Evolutionary conservation across 306 rosid species (phyloP).

Genomic region (Herpetospermum pedunculosum): DNA sequence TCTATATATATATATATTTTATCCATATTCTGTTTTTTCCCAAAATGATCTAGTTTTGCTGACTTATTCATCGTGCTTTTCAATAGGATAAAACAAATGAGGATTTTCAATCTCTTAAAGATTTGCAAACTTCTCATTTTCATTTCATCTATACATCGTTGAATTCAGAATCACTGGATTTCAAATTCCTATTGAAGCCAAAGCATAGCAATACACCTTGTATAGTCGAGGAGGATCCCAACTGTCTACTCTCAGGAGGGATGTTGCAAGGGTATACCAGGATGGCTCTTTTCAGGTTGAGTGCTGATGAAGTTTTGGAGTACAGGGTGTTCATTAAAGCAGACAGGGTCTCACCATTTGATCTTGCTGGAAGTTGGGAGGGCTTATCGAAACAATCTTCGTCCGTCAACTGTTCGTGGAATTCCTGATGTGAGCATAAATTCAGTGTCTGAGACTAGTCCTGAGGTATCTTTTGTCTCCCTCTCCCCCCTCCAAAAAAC

Average conservation of each 20-base stretch:
- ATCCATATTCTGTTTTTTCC: neutral
- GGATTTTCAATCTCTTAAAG: neutral
- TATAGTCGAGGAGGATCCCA: slow-evolving; percentile 87
- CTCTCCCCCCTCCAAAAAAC: neutral
- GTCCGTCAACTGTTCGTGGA: slow-evolving; percentile 88
- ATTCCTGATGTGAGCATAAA: slow-evolving; percentile 87
- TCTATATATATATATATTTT: too few species aligned
- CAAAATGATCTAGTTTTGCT: neutral
- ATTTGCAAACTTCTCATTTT: neutral
- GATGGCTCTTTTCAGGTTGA: slow-evolving; percentile 67
- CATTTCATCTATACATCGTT: slow-evolving; percentile 6
- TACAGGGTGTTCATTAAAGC: slow-evolving; percentile 77
- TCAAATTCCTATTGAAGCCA: slow-evolving; percentile 88
- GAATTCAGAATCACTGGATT: slow-evolving; percentile 74
- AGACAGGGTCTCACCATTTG: slow-evolving; percentile 89
- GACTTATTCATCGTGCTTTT: neutral
- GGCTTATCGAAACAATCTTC: slow-evolving; percentile 84
- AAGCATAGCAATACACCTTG: slow-evolving; percentile 50
- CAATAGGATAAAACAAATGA: neutral
- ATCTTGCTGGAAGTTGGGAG: slow-evolving; percentile 99
- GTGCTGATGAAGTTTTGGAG: slow-evolving; percentile 56
- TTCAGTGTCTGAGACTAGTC: slow-evolving; percentile 51
- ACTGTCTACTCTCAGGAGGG: slow-evolving; percentile 71
- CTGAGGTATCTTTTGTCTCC: slow-evolving; percentile 35
- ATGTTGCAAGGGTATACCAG: slow-evolving; percentile 77